These are phyloP conservation scores for Entophlyctis luteolus DNA, from an alignment of 192 early-diverging fungal species.

Conservation along the genomic window DNA sequence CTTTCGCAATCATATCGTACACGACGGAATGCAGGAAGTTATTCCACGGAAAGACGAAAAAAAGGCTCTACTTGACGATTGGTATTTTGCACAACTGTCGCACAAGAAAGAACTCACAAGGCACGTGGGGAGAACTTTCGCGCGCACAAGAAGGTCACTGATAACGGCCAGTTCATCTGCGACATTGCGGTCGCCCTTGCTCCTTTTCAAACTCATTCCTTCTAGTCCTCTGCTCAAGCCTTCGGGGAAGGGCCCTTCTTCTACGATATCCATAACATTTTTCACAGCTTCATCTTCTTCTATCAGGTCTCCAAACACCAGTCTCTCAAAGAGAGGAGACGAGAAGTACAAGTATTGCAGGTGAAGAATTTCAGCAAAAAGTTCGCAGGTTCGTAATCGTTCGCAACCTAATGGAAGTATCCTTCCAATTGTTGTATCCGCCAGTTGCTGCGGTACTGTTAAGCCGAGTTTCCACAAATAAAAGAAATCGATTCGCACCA, in stretches of 20 bases:
- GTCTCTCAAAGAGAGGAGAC: conserved; percentile 54
- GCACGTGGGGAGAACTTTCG: conserved; percentile 51
- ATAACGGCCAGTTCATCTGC: conserved; percentile 53
- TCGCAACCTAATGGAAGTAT: conserved; percentile 87
- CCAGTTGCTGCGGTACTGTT: conserved; percentile 38
- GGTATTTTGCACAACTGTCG: no score
- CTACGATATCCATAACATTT: neutral
- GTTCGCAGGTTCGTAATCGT: conserved; percentile 91
- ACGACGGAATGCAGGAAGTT: conserved; percentile 98
- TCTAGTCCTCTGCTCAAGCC: neutral
- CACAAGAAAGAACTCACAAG: conserved; percentile 38
- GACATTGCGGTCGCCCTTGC: conserved; percentile 23
- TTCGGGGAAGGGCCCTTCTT: neutral
- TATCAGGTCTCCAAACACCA: conserved; percentile 30
- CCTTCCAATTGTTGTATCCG: conserved; percentile 76
- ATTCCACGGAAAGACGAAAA: conserved; percentile 95
- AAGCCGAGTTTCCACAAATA: neutral
- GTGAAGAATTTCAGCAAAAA: conserved; percentile 97
- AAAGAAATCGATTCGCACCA: conserved; percentile 43
- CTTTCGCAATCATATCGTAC: conserved; percentile 97
- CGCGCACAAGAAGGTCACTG: conserved; percentile 47
- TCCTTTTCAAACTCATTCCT: conserved; percentile 9
- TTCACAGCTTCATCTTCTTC: conserved; percentile 13
- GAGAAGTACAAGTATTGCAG: conserved; percentile 63
- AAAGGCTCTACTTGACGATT: conserved; percentile 79